Evolutionary conservation across 2,329 filamentous ascomycete species (phyloP).

Genomic region (Epichloe aotearoae): DNA sequence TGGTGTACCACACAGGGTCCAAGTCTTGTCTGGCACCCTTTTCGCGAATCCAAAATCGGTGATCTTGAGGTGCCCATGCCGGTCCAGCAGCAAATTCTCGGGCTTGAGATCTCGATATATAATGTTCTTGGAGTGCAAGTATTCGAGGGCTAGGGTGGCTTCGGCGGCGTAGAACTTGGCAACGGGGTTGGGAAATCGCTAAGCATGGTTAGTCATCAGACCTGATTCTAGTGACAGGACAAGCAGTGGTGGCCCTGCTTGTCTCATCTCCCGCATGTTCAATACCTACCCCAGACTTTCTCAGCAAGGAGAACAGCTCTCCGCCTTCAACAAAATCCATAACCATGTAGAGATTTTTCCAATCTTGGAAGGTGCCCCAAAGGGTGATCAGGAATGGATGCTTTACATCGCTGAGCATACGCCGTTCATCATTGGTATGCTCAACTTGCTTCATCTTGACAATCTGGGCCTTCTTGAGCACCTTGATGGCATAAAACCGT

Average conservation of each 20-base stretch:
- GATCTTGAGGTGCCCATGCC: constrained; percentile 90
- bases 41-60: constrained; percentile 99
- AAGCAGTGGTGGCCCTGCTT: neutral
- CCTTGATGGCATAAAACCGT: constrained; percentile 96
- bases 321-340: constrained; percentile 99
- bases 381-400: constrained; percentile 95
- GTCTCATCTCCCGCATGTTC: neutral
- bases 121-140: constrained; percentile 86
- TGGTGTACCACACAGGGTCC: constrained; percentile 94
- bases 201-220: neutral
- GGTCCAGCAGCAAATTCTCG: constrained; percentile 81
- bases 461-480: constrained; percentile 95
- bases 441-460: constrained; percentile 99
- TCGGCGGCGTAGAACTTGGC: constrained; percentile 99
- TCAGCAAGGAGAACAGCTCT: constrained; percentile 86
- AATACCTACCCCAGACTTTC: constrained; percentile 70
- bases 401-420: constrained; percentile 92
- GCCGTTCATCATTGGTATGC: constrained; percentile 95
- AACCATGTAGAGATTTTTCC: constrained; percentile 96
- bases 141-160: constrained; percentile 89
- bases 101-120: constrained; percentile 97
- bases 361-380: constrained; percentile 96
- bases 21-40: constrained; percentile 95
- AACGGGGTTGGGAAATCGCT: constrained; percentile 97
- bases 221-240: neutral